Percentiles rank a stretch among this genome's conserved stretches.
Evolutionary conservation across 2,329 filamentous ascomycete genomes (phyloP).

Genomic region (Fusarium foetens): DNA sequence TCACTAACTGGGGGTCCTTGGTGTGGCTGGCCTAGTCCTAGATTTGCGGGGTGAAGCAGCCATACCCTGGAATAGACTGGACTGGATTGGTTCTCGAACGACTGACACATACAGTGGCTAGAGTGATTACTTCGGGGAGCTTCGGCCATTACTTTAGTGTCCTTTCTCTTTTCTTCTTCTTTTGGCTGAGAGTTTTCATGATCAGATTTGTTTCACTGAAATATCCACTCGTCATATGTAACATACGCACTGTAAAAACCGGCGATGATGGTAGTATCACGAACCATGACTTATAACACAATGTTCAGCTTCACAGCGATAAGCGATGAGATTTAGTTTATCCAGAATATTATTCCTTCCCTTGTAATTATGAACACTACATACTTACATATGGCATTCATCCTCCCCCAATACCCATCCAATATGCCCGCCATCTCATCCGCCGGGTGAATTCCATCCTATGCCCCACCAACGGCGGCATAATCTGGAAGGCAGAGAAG

Average conservation of each 20-base stretch:
- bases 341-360: background rate
- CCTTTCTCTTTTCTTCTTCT: background rate
- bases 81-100: conserved; percentile 13
- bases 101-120: background rate
- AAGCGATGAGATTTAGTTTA: conserved; percentile 24
- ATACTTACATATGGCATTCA: background rate
- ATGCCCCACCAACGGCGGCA: conserved; percentile 40
- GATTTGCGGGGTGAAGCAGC: conserved; percentile 30
- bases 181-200: conserved; percentile 4
- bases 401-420: conserved; percentile 3
- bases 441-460: conserved; percentile 42
- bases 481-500: conserved; percentile 17
- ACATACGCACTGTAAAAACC: background rate
- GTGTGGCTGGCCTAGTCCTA: background rate
- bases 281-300: background rate
- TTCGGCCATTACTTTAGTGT: conserved; percentile 1
- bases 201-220: background rate
- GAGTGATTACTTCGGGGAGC: conserved; percentile 9
- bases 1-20: background rate
- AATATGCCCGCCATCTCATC: conserved; percentile 32
- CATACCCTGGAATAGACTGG: conserved; percentile 3
- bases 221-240: background rate
- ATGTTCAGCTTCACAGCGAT: conserved; percentile 12
- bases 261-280: background rate
- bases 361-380: background rate